Evolutionary conservation across 164 flowering plant genomes (phyloP).

Genomic region (Stephania japonica): DNA sequence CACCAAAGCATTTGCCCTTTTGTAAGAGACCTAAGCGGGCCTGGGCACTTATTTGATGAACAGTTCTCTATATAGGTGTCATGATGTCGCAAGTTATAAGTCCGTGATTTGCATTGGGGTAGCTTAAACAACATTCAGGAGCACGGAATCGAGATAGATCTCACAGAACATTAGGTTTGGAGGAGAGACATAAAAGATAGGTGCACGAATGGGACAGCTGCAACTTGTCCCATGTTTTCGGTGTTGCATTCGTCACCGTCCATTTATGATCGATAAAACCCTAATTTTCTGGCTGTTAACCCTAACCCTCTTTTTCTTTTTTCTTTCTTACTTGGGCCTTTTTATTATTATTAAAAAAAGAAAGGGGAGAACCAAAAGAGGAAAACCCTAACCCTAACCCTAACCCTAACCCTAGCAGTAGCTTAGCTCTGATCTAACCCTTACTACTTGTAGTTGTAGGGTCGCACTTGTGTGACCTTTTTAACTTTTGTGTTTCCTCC

Average conservation of each 20-base stretch:
- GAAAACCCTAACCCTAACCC: slow-evolving; percentile 2
- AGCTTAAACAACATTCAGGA: background rate
- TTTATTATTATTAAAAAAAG: no score
- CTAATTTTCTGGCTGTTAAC: slow-evolving; percentile 2
- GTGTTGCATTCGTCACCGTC: slow-evolving; percentile 19
- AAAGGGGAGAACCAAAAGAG: background rate
- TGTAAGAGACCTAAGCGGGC: background rate
- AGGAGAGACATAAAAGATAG: slow-evolving; percentile 1
- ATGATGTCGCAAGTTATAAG: background rate
- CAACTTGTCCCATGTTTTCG: slow-evolving; percentile 16
- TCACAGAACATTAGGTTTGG: slow-evolving; percentile 7
- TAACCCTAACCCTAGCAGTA: background rate
- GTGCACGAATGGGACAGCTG: slow-evolving; percentile 7
- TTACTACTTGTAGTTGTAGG: background rate
- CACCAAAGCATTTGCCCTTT: no score
- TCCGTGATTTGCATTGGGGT: background rate
- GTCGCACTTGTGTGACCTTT: background rate
- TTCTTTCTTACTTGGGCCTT: no score
- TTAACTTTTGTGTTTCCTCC: background rate
- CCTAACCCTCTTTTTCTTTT: slow-evolving; percentile 4
- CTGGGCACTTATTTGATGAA: no score
- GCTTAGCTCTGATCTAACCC: background rate
- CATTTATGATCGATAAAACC: background rate
- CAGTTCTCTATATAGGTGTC: background rate
- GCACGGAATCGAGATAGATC: slow-evolving; percentile 1